Evolutionary conservation across 2,329 filamentous ascomycete species (phyloP).

Genomic region (Aspergillus texensis): DNA sequence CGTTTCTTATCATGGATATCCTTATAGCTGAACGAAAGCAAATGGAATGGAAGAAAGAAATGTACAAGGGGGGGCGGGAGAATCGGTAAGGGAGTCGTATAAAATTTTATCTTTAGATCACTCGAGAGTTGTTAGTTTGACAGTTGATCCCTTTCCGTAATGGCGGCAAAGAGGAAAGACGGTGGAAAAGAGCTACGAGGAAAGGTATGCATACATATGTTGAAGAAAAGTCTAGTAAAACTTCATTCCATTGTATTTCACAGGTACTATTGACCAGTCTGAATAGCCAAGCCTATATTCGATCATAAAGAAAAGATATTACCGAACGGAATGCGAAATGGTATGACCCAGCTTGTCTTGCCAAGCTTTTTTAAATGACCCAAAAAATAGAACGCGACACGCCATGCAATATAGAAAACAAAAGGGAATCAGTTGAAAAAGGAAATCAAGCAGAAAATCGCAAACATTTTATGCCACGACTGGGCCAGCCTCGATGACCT

Average conservation of each 20-base stretch:
- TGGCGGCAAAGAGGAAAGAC: too few relatives aligned
- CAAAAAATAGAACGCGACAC: constrained; percentile 26
- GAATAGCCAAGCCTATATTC: constrained; percentile 2
- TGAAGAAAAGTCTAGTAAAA: not conserved
- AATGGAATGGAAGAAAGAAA: too few relatives aligned
- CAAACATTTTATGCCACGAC: constrained; percentile 26
- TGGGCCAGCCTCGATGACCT: constrained; percentile 65
- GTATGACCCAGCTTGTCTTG: constrained; percentile 14
- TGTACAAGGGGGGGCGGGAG: too few relatives aligned
- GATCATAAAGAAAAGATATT: not conserved
- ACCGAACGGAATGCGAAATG: constrained; percentile 3
- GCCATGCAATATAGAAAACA: constrained; percentile 36
- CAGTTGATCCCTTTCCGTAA: too few relatives aligned
- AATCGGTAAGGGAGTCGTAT: too few relatives aligned
- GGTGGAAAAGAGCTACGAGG: too few relatives aligned
- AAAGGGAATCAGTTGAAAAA: constrained; percentile 21
- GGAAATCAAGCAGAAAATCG: constrained; percentile 7
- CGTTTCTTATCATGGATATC: too few relatives aligned
- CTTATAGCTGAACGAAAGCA: too few relatives aligned
- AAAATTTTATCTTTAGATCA: too few relatives aligned
- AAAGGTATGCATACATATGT: not conserved
- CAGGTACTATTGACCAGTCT: not conserved
- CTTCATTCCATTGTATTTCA: not conserved
- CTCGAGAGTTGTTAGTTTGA: too few relatives aligned
- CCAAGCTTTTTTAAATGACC: constrained; percentile 15